Evolutionary conservation across 495 filamentous ascomycete species (phyloP).

Genomic region (Bombardia bombarda): DNA sequence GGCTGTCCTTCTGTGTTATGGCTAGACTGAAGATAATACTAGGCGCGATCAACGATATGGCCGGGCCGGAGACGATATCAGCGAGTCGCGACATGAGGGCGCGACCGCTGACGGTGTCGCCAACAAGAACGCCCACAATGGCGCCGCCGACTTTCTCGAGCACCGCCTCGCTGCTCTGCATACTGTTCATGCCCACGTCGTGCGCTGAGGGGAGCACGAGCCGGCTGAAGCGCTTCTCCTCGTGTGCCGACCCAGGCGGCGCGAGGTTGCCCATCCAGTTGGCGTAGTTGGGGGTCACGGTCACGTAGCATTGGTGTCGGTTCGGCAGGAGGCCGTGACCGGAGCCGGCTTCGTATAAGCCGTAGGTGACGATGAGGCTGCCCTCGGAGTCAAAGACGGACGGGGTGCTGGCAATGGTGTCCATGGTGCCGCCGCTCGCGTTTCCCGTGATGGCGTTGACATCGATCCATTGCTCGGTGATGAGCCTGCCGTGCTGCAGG

Average conservation of each 20-base stretch:
- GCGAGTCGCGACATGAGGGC: conserved; percentile 20
- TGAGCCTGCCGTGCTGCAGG: conserved; percentile 25
- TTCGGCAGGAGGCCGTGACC: conserved; percentile 37
- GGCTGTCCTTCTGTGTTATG: conserved; percentile 46
- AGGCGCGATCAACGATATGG: conserved; percentile 34
- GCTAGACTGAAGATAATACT: conserved; percentile 44
- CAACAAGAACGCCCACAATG: conserved; percentile 28
- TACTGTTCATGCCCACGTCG: conserved; percentile 50
- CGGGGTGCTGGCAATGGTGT: conserved; percentile 32
- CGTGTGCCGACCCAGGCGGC: conserved; percentile 31
- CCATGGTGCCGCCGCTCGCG: conserved; percentile 39
- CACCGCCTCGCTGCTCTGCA: conserved; percentile 33
- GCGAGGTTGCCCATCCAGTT: conserved; percentile 40
- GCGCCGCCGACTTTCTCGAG: conserved; percentile 30
- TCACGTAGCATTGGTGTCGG: conserved; percentile 44
- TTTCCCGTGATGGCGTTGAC: conserved; percentile 44
- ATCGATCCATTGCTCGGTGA: conserved; percentile 33
- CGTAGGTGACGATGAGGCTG: conserved; percentile 36
- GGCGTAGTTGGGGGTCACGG: conserved; percentile 35
- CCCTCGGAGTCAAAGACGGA: conserved; percentile 30
- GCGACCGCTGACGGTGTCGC: too few relatives aligned
- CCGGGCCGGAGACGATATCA: conserved; percentile 24
- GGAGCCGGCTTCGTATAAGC: conserved; percentile 44
- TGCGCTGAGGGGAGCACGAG: conserved; percentile 42
- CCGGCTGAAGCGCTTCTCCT: conserved; percentile 33